Evolutionary conservation across 352 stramenopile species (phyloP), one percentile per base, ranked within the genome.

Genomic region (Phytopythium vexans): DNA sequence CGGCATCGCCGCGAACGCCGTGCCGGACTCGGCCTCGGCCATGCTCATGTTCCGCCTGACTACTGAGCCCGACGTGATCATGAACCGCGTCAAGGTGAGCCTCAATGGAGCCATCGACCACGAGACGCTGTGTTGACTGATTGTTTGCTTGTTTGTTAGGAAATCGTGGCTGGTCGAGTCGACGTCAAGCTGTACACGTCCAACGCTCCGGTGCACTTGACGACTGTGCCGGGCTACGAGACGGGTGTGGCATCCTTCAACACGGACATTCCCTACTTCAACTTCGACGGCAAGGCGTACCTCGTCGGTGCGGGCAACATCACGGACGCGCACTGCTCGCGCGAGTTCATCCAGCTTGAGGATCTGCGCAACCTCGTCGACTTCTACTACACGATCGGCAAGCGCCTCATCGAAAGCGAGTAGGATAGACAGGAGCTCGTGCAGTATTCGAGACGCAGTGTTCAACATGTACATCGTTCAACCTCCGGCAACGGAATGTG

Each of bases 1-100:
- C 27, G 86, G 86, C 0, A 84, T 90, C 49, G 86, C 86, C 3
- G 77, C 81, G 6, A 94, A 96, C 47, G 86, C 86, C 39, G 66
- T 96, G 36, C 79, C 86, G 6, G 86, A 94, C 44, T 64, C 81
- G n/a, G 82, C 82, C 1, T 89, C 84, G 12, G 86, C 84, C n/a
- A 89, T 90, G 68, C 76, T 94, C 32, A 94, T 96, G 84, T 96
- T 96, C 68, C 79, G 86, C 33, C 54, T 96, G 45, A 93, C 84
- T 21, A 80, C 70, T 15, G 67, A 81, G 21, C 86, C 84, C 8
- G 75, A 92, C 10, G 56, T 76, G 40, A 80, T 95, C 21, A 70
- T 94, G 34, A 59, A 74, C 16, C 74, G 78, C 3, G 77, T 95
- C 39, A 68, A 88, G 58, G 72, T 78, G 55, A n/a, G 56, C 1